phyloP scores from a whole-genome alignment of 345 rosid species.

The Eucalyptus tenuipes region DNA sequence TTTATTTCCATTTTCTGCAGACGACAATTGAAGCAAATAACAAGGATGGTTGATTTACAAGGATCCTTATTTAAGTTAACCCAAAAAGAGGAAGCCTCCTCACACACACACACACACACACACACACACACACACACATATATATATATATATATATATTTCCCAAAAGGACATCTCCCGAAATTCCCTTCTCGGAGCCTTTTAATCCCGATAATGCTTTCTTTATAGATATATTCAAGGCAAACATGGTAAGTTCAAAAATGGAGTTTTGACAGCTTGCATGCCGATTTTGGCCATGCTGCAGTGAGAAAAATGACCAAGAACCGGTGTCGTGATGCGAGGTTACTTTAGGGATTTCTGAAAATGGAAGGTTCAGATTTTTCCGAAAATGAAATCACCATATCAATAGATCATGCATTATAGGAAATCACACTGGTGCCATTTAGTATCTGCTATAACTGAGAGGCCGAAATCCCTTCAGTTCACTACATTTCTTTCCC shows the following conservation, averaged over 20 bases:
- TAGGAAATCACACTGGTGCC: neutral
- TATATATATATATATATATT: neutral
- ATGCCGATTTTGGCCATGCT: neutral
- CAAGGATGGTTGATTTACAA: neutral
- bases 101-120: no score
- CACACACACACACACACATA: no score
- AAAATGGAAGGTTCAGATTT: neutral
- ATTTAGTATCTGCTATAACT: neutral
- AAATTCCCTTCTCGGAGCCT: neutral
- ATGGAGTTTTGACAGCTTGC: neutral
- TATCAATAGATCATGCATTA: neutral
- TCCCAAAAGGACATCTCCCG: neutral
- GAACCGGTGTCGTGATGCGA: neutral
- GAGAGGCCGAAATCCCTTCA: neutral
- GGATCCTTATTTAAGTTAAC: neutral
- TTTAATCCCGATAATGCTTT: no score
- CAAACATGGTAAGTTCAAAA: neutral
- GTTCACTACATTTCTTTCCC: neutral
- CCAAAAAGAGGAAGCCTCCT: neutral
- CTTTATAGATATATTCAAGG: no score
- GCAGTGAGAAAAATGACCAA: neutral
- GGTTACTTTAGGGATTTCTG: neutral
- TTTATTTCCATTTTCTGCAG: neutral
- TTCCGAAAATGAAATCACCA: neutral
- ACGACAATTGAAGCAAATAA: neutral